Conservation (phyloP, 495 filamentous ascomycete species). For the Terfezia claveryi region DNA sequence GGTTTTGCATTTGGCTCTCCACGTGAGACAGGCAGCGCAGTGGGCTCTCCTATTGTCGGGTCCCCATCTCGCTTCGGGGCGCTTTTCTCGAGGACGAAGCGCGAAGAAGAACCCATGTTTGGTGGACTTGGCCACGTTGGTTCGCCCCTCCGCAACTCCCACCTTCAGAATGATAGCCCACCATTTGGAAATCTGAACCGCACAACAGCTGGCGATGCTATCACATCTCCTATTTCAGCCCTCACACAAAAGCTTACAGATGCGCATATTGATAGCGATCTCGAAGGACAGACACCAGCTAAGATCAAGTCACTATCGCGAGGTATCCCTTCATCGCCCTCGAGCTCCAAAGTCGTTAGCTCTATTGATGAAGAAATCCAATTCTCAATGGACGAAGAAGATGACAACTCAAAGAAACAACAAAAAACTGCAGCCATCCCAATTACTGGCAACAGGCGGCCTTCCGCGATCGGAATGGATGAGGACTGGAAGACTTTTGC, state of each 20-base stretch:
- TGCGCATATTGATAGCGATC: conserved; percentile 21
- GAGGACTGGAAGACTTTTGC: background rate
- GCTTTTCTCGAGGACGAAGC: conserved; percentile 52
- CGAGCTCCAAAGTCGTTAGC: conserved; percentile 15
- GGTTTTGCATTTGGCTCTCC: conserved; percentile 43
- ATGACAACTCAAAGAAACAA: conserved; percentile 4
- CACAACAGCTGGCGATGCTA: conserved; percentile 29
- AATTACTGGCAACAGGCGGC: background rate
- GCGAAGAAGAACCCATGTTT: conserved; percentile 44
- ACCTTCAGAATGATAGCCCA: conserved; percentile 38
- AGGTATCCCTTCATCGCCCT: conserved; percentile 20
- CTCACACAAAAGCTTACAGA: conserved; percentile 24
- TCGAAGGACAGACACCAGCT: conserved; percentile 6
- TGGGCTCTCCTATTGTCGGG: conserved; percentile 25
- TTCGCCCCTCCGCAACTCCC: conserved; percentile 79
- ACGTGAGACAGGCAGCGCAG: conserved; percentile 24
- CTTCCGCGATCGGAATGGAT: background rate
- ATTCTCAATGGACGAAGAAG: conserved; percentile 18
- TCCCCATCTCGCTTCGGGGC: conserved; percentile 63
- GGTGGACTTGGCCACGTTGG: conserved; percentile 71
- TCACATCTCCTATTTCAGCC: conserved; percentile 23
- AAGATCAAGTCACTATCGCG: conserved; percentile 17
- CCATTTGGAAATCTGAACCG: conserved; percentile 36
- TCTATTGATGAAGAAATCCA: conserved; percentile 20
- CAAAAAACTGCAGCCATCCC: background rate